Conservation (phyloP, 192 early-diverging fungal species). For the Gonapodya sp. region DNA sequence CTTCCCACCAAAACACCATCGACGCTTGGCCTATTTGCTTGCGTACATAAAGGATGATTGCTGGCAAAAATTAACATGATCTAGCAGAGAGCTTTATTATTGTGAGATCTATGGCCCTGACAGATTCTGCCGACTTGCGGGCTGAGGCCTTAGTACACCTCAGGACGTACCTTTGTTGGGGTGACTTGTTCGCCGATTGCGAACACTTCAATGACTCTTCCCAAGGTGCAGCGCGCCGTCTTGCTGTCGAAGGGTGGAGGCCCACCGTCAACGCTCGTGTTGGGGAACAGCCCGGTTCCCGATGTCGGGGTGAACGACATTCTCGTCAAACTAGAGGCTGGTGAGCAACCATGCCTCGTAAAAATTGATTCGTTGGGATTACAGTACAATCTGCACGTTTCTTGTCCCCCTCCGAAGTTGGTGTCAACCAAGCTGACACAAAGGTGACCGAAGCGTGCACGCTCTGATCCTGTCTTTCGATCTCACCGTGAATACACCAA, state of each 20-base stretch:
- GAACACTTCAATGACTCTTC: background rate
- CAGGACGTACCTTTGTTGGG: no score
- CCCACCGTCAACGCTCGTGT: background rate
- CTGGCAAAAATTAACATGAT: no score
- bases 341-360: background rate
- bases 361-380: background rate
- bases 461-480: background rate
- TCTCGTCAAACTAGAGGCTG: background rate
- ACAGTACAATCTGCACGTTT: background rate
- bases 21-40: no score
- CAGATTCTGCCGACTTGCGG: no score
- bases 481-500: background rate
- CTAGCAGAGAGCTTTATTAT: no score
- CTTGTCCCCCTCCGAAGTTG: background rate
- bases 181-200: no score
- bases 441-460: no score
- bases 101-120: no score
- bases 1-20: no score
- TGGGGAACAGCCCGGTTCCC: background rate
- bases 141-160: no score
- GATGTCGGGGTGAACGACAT: background rate
- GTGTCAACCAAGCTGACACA: background rate
- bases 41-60: no score
- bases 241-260: background rate
- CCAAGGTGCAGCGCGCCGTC: background rate